Evolutionary conservation across 257 asterid species (phyloP).

Genomic region (Coffea eugenioides): DNA sequence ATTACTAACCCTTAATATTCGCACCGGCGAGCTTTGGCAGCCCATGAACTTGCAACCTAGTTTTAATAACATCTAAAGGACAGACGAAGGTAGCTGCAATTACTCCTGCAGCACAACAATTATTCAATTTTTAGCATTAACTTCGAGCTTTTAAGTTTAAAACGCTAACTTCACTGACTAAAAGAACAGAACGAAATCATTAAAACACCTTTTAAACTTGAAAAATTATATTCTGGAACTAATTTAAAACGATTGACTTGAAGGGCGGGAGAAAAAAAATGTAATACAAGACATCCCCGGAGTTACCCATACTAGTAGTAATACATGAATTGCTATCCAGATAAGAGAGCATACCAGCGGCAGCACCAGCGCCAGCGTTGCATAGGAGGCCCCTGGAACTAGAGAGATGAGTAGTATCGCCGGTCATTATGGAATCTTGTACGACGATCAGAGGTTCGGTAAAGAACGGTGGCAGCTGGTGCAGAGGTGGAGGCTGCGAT

Average conservation of each 20-base stretch:
- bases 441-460: slow-evolving; percentile 26
- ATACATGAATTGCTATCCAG: neutral
- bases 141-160: neutral
- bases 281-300: neutral
- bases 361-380: slow-evolving; percentile 97
- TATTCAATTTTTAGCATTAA: slow-evolving; percentile 1
- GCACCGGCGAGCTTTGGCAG: slow-evolving; percentile 59
- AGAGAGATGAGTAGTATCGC: slow-evolving; percentile 61
- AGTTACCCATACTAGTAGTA: neutral
- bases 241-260: neutral
- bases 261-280: too few species aligned
- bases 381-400: slow-evolving; percentile 69
- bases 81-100: slow-evolving; percentile 98
- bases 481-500: slow-evolving; percentile 13
- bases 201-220: neutral
- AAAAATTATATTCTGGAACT: neutral
- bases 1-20: slow-evolving; percentile 60
- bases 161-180: neutral
- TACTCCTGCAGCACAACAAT: slow-evolving; percentile 61
- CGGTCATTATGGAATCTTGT: slow-evolving; percentile 49
- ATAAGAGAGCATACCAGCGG: slow-evolving; percentile 58
- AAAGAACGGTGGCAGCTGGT: slow-evolving; percentile 17
- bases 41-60: slow-evolving; percentile 96
- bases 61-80: slow-evolving; percentile 97
- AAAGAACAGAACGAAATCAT: neutral